Percentiles rank a stretch among this genome's conserved stretches.
These are phyloP conservation scores for Fraxinus anomala DNA, from an alignment of 257 asterid species.

Conservation along the genomic window DNA sequence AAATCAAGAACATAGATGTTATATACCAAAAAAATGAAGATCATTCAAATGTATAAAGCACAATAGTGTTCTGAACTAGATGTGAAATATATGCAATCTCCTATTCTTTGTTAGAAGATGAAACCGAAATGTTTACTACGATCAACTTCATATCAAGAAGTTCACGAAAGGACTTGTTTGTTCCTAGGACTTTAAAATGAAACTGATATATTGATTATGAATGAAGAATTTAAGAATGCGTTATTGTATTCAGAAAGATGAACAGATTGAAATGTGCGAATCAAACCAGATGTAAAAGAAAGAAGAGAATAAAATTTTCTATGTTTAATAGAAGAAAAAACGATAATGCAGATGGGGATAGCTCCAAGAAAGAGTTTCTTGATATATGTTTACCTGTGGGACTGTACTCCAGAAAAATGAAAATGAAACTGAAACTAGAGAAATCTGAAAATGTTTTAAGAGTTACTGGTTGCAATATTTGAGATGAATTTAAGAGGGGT, in stretches of 20 bases:
- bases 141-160: not conserved
- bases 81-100: not conserved
- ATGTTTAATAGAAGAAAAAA: not conserved
- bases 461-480: no score
- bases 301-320: not conserved
- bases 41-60: not conserved
- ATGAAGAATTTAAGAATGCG: not conserved
- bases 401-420: not conserved
- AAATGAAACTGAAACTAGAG: no score
- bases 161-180: not conserved
- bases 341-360: not conserved
- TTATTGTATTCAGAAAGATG: not conserved
- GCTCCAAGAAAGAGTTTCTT: not conserved
- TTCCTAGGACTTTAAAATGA: not conserved
- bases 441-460: no score
- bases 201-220: no score
- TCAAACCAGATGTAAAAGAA: not conserved
- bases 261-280: not conserved
- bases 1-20: not conserved
- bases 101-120: not conserved
- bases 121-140: not conserved
- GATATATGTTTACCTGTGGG: not conserved
- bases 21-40: not conserved
- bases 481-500: no score
- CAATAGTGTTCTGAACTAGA: not conserved